Conservation (phyloP, 23 red algal genomes). For the Gracilaria gracilis region DNA sequence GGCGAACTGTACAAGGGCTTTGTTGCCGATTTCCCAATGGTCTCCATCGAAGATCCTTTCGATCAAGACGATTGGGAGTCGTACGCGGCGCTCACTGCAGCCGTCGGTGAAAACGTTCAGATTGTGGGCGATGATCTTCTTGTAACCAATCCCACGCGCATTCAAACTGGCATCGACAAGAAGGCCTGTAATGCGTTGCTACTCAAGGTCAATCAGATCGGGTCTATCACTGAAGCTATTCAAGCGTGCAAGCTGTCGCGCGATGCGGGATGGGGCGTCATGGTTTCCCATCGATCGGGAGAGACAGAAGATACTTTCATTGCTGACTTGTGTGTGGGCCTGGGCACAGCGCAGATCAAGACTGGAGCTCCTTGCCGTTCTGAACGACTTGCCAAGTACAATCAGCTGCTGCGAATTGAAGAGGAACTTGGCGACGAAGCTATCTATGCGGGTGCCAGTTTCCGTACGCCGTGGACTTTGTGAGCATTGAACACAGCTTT, state of each 20-base stretch:
- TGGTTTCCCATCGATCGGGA: conserved; percentile 94
- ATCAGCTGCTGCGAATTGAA: conserved; percentile 96
- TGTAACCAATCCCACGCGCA: conserved; percentile 88
- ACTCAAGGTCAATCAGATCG: conserved; percentile 94
- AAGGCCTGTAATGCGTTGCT: conserved; percentile 92
- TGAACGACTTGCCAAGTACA: conserved; percentile 97
- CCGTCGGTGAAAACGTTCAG: conserved; percentile 83
- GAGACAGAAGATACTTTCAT: conserved; percentile 99
- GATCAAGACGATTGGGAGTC: conserved; percentile 95
- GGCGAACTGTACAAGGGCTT: conserved; percentile 85
- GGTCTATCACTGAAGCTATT: conserved; percentile 90
- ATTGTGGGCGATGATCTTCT: conserved; percentile 97
- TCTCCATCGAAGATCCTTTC: conserved; percentile 98
- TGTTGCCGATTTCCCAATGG: conserved; percentile 73
- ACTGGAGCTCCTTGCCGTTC: conserved; percentile 92
- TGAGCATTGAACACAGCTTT: not conserved
- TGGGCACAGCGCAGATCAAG: conserved; percentile 98
- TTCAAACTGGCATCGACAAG: conserved; percentile 87
- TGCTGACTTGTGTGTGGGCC: conserved; percentile 93
- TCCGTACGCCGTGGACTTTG: conserved; percentile 87
- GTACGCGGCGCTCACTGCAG: conserved; percentile 77
- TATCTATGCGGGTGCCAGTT: conserved; percentile 87
- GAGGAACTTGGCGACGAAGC: conserved; percentile 88
- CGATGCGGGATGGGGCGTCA: conserved; percentile 89
- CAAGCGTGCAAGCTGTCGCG: conserved; percentile 77